Base-by-base conservation (phyloP, 78 protist genomes). In the Tieghemostelium lacteum region DNA sequence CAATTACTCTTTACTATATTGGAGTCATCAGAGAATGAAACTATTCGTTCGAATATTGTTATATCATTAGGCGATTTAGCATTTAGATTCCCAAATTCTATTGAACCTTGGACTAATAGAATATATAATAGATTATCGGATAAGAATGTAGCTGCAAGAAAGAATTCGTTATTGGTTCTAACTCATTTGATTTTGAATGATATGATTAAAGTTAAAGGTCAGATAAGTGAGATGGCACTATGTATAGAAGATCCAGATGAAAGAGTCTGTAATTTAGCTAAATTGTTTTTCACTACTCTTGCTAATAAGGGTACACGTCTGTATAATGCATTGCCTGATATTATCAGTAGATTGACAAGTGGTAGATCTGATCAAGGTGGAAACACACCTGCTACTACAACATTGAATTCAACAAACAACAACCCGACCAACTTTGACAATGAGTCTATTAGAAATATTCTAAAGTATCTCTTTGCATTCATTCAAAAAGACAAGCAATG, bases 181-280 rank as follows among this genome's bases (percentile, higher is more conserved):
- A 87, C 98, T 24, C 99, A 98, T 86, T 93, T 98, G 42, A 93
- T 97, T 70, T 91, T 98, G 34, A 95, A 97, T 87, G 99, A 94
- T 78, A 98, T 97, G 99, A 50, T 98, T 73, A 94, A 94, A 86
- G 87, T 60, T 20, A 63, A 71, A 40, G 78, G 49, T 54, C 75
- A 61, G 29, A 74, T 74, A 8, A 61, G 86, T 34, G 96, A 96
- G 24, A 42, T 96, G 66, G 98, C 98, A 26, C 39, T 87, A 19
- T 92, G 92, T 34, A 36, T 92, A 17, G 80, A 52, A 37, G 98
- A 97, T 58, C 34, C 67, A 1, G 93, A 85, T 24, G 45, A 0
- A 45, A 62, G 78, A 50, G 57, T 97, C 34, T 8, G 39, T 7
- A 50, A 66, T 34, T 78, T 95, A 33, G 76, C 97, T 7, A 45